Evolutionary conservation across 148 eudicot genomes (phyloP).

Genomic region (Chenopodium album): DNA sequence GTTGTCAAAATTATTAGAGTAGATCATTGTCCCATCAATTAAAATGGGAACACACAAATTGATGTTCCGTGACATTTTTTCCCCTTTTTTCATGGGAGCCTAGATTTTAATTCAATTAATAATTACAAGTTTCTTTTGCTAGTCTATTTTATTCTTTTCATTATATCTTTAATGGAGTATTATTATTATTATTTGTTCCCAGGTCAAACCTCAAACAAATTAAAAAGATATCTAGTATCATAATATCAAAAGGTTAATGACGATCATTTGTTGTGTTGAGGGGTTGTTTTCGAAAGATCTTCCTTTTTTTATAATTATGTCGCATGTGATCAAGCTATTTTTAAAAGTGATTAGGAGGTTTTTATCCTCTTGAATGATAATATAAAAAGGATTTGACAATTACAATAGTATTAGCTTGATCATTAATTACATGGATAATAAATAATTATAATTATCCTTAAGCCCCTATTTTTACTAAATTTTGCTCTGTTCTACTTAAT

Average conservation of each 20-base stretch:
- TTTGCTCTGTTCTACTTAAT: no score
- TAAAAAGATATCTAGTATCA: background rate
- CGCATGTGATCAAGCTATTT: conserved; percentile 20
- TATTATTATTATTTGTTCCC: background rate
- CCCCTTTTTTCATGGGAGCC: conserved; percentile 6
- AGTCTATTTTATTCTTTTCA: background rate
- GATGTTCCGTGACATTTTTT: conserved; percentile 21
- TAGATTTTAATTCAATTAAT: conserved; percentile 5
- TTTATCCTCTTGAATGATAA: background rate
- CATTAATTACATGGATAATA: conserved; percentile 6
- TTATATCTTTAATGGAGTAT: background rate
- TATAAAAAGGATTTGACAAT: no score
- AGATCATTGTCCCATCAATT: conserved; percentile 28
- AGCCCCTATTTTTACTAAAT: no score
- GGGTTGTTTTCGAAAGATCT: conserved; percentile 1
- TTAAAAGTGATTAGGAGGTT: background rate
- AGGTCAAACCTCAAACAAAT: background rate
- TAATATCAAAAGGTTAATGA: background rate
- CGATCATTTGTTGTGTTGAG: background rate
- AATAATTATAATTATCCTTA: no score
- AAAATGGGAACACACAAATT: conserved; percentile 10
- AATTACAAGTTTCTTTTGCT: background rate
- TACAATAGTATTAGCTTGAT: background rate
- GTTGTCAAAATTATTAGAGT: conserved; percentile 19
- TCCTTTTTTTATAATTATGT: background rate